Evolutionary conservation across 371 early-diverging fungal species (phyloP).

Genomic region (Funneliformis caledonium): DNA sequence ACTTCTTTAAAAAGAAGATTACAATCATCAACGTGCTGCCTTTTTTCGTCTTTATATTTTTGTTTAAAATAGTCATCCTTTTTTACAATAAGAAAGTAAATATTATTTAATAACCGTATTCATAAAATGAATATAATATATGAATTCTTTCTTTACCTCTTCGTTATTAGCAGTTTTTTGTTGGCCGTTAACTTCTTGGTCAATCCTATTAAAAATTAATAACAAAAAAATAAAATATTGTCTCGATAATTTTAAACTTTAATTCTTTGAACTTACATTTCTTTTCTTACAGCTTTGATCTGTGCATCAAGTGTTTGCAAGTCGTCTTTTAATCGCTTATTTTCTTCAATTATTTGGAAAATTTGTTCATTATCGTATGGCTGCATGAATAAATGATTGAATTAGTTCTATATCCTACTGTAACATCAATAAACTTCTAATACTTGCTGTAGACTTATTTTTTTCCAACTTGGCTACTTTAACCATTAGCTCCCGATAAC

Average conservation of each 20-base stretch:
- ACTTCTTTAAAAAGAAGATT: conserved; percentile 29
- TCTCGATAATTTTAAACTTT: not conserved
- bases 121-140: not conserved
- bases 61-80: not conserved
- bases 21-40: conserved; percentile 18
- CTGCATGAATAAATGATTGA: too few species aligned
- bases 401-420: too few species aligned
- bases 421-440: too few species aligned
- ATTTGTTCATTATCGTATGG: not conserved
- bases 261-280: not conserved
- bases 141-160: not conserved
- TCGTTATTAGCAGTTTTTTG: not conserved
- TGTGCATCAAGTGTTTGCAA: not conserved
- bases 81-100: not conserved
- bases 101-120: not conserved
- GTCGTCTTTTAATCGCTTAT: not conserved
- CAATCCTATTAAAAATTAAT: not conserved
- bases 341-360: not conserved
- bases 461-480: not conserved
- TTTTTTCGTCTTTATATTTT: conserved; percentile 24
- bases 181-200: not conserved
- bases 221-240: not conserved
- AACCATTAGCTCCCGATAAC: not conserved
- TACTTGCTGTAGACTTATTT: not conserved
- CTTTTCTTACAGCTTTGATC: not conserved